phyloP scores from a whole-genome alignment of 2,329 filamentous ascomycete species.

The Pseudogymnoascus sp. region DNA sequence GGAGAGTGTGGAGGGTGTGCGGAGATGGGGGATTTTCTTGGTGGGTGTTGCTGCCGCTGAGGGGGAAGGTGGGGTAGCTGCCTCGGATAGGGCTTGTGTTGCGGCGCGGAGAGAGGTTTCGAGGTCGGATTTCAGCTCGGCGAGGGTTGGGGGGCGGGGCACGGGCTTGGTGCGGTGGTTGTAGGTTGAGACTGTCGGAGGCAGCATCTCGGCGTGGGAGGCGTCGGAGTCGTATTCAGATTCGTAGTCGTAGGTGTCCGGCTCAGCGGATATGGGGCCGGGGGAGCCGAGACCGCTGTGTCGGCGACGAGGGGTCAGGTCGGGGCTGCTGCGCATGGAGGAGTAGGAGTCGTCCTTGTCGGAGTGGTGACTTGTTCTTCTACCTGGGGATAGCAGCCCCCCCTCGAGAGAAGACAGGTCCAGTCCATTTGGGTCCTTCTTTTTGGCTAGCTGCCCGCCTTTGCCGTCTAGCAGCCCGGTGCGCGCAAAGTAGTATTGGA shows the following conservation, averaged over 20 bases:
- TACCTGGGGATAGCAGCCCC: slow-evolving; percentile 32
- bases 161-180: slow-evolving; percentile 74
- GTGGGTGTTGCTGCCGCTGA: slow-evolving; percentile 14
- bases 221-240: slow-evolving; percentile 50
- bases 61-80: slow-evolving; percentile 27
- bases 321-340: slow-evolving; percentile 52
- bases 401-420: slow-evolving; percentile 49
- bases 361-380: slow-evolving; percentile 32
- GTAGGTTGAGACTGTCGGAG: slow-evolving; percentile 96
- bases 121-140: slow-evolving; percentile 65
- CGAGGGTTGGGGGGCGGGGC: slow-evolving; percentile 74
- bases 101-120: slow-evolving; percentile 62
- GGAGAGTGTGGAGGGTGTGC: slow-evolving; percentile 12
- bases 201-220: slow-evolving; percentile 70
- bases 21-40: slow-evolving; percentile 31
- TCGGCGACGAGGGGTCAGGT: slow-evolving; percentile 33
- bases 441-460: slow-evolving; percentile 73
- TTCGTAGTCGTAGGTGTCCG: slow-evolving; percentile 42
- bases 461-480: slow-evolving; percentile 92
- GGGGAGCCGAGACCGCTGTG: slow-evolving; percentile 41
- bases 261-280: slow-evolving; percentile 27
- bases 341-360: slow-evolving; percentile 53
- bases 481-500: slow-evolving; percentile 96
- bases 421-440: slow-evolving; percentile 48
- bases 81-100: slow-evolving; percentile 56